phyloP scores from a whole-genome alignment of 1,284 basidiomycete genomes.

The Macrocystidia cucumis region DNA sequence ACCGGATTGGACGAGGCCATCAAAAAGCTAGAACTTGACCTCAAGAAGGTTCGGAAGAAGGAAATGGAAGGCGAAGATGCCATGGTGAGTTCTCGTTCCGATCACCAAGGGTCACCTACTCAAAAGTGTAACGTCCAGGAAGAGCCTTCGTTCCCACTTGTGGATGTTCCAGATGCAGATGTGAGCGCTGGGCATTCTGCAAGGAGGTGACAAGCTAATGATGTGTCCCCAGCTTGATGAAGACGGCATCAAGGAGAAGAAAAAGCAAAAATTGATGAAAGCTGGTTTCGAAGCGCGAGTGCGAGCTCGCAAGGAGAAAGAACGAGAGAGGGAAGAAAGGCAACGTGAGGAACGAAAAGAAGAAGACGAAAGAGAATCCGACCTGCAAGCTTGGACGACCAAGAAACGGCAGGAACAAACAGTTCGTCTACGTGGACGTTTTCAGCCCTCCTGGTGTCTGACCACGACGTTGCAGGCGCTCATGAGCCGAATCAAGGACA shows the following conservation, averaged over 20 bases:
- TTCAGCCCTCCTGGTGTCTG: neutral
- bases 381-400: slow-evolving; percentile 67
- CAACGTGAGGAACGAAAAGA: slow-evolving; percentile 72
- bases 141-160: slow-evolving; percentile 83
- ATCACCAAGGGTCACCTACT: slow-evolving; percentile 4
- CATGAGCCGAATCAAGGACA: slow-evolving; percentile 82
- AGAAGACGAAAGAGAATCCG: slow-evolving; percentile 68
- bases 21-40: slow-evolving; percentile 67
- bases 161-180: slow-evolving; percentile 88
- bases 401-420: slow-evolving; percentile 74
- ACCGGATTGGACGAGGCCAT: slow-evolving; percentile 61
- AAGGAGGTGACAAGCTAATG: neutral
- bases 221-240: slow-evolving; percentile 65
- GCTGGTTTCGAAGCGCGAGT: slow-evolving; percentile 92
- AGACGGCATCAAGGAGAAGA: slow-evolving; percentile 92
- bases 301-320: slow-evolving; percentile 84
- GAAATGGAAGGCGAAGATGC: slow-evolving; percentile 58
- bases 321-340: slow-evolving; percentile 72
- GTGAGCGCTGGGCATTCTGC: slow-evolving; percentile 25
- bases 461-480: slow-evolving; percentile 40
- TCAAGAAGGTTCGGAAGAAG: slow-evolving; percentile 68
- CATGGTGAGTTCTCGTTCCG: slow-evolving; percentile 27
- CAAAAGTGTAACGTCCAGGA: slow-evolving; percentile 35
- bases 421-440: slow-evolving; percentile 31
- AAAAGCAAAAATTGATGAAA: slow-evolving; percentile 88